Conservation (phyloP, 257 asterid genomes). For the Paulownia fortunei region DNA sequence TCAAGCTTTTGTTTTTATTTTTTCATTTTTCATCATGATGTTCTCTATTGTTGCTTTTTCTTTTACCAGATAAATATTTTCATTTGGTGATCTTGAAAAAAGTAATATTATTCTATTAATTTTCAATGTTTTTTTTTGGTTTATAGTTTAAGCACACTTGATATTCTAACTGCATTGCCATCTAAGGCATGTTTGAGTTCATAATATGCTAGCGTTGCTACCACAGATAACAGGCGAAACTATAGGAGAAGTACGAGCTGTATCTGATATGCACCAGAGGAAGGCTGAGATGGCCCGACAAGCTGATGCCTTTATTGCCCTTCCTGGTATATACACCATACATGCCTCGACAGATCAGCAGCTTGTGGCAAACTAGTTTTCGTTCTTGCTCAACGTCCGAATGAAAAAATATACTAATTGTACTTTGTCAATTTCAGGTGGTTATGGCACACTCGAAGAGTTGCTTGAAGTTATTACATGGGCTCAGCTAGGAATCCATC, state of each 20-base stretch:
- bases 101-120: background rate
- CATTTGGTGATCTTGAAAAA: background rate
- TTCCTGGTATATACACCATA: conserved; percentile 68
- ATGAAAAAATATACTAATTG: background rate
- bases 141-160: background rate
- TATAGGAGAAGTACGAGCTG: conserved; percentile 85
- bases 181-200: background rate
- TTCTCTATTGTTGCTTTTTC: background rate
- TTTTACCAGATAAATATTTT: too few species aligned
- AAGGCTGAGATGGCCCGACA: conserved; percentile 98
- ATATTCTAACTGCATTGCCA: too few species aligned
- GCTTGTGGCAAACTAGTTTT: background rate
- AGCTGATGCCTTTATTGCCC: conserved; percentile 97
- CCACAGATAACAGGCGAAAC: conserved; percentile 76
- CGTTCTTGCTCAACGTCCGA: background rate
- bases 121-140: background rate
- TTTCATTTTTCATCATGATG: background rate
- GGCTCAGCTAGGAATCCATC: conserved; percentile 98
- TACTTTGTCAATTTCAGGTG: conserved; percentile 53
- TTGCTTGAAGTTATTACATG: conserved; percentile 96
- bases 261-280: conserved; percentile 91
- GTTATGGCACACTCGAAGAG: conserved; percentile 98
- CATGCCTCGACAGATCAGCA: background rate
- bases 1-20: too few species aligned
- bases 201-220: background rate